A percentile compares a stretch with the other conserved stretches of the same genome.
phyloP scores from a whole-genome alignment of 2,329 filamentous ascomycete species.

The Talaromyces amestolkiae region DNA sequence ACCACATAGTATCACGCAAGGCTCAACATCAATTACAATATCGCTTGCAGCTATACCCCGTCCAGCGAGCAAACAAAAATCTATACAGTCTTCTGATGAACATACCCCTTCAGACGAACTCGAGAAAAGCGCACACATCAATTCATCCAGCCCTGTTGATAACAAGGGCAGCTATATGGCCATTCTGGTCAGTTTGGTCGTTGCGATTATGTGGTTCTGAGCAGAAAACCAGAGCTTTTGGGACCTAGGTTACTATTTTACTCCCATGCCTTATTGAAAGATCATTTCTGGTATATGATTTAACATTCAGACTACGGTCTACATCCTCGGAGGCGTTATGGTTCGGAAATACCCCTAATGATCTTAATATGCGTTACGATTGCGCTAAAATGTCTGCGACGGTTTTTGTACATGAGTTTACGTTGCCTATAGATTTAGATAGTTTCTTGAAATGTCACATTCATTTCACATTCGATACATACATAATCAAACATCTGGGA shows the following conservation, averaged over 20 bases:
- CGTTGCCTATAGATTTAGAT: conserved; percentile 1
- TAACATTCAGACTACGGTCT: neutral
- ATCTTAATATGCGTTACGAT: neutral
- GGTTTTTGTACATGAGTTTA: neutral
- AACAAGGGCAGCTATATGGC: conserved; percentile 18
- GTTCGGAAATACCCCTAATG: conserved; percentile 7
- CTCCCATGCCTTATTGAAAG: neutral
- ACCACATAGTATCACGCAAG: neutral
- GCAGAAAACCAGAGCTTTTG: neutral
- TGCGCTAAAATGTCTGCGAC: neutral
- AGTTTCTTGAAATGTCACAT: neutral
- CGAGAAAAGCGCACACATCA: conserved; percentile 1
- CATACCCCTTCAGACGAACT: neutral
- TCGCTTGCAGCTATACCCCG: neutral
- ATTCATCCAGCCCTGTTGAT: conserved; percentile 15
- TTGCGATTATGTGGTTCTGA: conserved; percentile 20
- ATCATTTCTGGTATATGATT: neutral
- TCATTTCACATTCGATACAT: neutral
- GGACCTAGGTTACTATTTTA: neutral
- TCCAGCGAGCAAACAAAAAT: neutral
- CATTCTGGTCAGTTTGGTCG: conserved; percentile 18
- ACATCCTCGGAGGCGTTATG: neutral
- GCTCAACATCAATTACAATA: conserved; percentile 7
- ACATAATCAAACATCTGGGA: neutral
- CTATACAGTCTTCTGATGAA: neutral